phyloP scores from a whole-genome alignment of 495 filamentous ascomycete species.

The Parathielavia appendiculata region DNA sequence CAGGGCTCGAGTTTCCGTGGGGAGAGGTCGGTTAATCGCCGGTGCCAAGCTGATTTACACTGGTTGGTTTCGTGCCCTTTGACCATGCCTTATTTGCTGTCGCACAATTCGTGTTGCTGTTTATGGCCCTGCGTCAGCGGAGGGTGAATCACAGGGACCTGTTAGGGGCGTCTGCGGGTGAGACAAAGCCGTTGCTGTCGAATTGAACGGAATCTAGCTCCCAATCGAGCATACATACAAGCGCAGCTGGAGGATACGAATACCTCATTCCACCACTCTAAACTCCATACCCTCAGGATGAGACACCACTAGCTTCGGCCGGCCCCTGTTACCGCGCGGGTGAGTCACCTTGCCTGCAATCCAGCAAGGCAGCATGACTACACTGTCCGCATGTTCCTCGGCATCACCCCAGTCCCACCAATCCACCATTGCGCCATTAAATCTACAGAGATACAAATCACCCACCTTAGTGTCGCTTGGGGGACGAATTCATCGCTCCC shows the following conservation, averaged over 20 bases:
- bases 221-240: too few species aligned
- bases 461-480: not conserved
- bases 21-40: not conserved
- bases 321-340: not conserved
- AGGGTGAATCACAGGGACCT: too few species aligned
- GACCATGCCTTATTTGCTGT: too few species aligned
- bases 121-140: too few species aligned
- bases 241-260: not conserved
- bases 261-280: not conserved
- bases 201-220: too few species aligned
- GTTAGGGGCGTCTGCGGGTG: too few species aligned
- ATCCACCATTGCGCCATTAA: not conserved
- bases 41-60: too few species aligned
- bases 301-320: constrained; percentile 2
- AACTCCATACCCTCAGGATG: not conserved
- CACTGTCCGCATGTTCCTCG: not conserved
- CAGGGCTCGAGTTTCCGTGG: not conserved
- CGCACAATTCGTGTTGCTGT: too few species aligned
- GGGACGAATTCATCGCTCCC: not conserved
- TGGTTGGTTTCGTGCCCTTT: too few species aligned
- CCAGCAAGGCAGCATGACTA: not conserved
- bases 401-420: not conserved
- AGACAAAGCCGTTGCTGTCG: too few species aligned
- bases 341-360: not conserved
- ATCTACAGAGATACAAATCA: not conserved